Conservation (phyloP, 805 yeast genomes). For the Isabelozyma gotoi region DNA sequence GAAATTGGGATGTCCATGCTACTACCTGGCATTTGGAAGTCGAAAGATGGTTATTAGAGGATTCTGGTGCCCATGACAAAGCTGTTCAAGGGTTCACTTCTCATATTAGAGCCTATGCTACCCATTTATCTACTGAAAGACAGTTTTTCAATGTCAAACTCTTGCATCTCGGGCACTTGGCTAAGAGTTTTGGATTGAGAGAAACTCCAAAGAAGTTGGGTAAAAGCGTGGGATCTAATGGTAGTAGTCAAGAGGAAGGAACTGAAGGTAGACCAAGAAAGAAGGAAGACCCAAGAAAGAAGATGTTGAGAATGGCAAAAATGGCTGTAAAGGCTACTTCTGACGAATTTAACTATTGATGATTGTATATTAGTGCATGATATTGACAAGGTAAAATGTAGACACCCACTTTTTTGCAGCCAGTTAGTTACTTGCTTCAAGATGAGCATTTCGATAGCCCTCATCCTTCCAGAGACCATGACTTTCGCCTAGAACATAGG, state of each 20-base stretch:
- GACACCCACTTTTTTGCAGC: not conserved
- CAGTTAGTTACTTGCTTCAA: not conserved
- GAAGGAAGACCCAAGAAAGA: conserved; percentile 68
- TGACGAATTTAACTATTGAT: conserved; percentile 69
- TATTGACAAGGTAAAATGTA: not conserved
- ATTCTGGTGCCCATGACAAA: conserved; percentile 52
- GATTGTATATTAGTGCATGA: not conserved
- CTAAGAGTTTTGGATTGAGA: conserved; percentile 90
- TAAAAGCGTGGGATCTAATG: conserved; percentile 27
- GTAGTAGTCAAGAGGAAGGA: conserved; percentile 9
- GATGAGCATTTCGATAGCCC: conserved; percentile 19
- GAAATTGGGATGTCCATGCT: conserved; percentile 88
- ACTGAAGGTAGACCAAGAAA: conserved; percentile 30
- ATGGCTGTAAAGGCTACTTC: conserved; percentile 61
- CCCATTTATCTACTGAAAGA: conserved; percentile 83
- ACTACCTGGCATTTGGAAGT: conserved; percentile 93
- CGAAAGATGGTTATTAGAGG: conserved; percentile 85
- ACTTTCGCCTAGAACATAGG: conserved; percentile 71
- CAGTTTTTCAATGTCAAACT: conserved; percentile 75
- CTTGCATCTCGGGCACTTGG: conserved; percentile 92
- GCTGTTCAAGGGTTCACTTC: conserved; percentile 85
- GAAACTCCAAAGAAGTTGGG: conserved; percentile 89
- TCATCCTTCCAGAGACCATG: conserved; percentile 66
- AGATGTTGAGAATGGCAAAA: conserved; percentile 74
- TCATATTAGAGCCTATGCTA: conserved; percentile 93